These are phyloP conservation scores for Gracilaria gracilis DNA, from an alignment of 23 red algal genomes.

Conservation along the genomic window DNA sequence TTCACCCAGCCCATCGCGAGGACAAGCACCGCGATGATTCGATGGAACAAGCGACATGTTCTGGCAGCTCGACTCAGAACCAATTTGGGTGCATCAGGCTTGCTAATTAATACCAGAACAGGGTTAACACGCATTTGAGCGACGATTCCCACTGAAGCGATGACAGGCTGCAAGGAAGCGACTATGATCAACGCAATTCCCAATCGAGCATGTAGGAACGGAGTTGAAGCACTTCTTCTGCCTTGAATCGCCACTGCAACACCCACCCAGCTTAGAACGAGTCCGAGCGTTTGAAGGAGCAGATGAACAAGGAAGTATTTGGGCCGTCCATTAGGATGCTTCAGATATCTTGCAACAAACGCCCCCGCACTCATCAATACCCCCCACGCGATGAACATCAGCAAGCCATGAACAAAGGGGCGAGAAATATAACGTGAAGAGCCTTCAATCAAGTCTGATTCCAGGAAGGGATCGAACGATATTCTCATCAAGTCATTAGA, in stretches of 20 bases:
- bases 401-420: constrained; percentile 43
- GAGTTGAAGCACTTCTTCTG: not conserved
- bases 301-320: constrained; percentile 46
- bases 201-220: constrained; percentile 40
- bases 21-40: constrained; percentile 4
- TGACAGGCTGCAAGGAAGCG: constrained; percentile 45
- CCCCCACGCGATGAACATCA: constrained; percentile 54
- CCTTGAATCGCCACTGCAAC: constrained; percentile 33
- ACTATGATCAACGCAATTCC: constrained; percentile 32
- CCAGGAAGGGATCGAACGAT: constrained; percentile 44
- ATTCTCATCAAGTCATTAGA: constrained; percentile 51
- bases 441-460: constrained; percentile 29
- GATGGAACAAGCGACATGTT: constrained; percentile 36
- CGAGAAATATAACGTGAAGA: constrained; percentile 26
- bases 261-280: constrained; percentile 38
- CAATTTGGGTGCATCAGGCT: constrained; percentile 6
- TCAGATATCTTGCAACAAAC: constrained; percentile 47
- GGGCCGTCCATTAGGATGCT: constrained; percentile 36
- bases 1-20: constrained; percentile 35
- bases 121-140: constrained; percentile 25
- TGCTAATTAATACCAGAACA: not conserved
- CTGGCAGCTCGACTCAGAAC: constrained; percentile 12
- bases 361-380: constrained; percentile 36
- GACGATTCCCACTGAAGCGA: constrained; percentile 34
- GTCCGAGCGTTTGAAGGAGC: constrained; percentile 20